Conservation (phyloP, 2,329 filamentous ascomycete genomes). For the Ascomycota sp. region DNA sequence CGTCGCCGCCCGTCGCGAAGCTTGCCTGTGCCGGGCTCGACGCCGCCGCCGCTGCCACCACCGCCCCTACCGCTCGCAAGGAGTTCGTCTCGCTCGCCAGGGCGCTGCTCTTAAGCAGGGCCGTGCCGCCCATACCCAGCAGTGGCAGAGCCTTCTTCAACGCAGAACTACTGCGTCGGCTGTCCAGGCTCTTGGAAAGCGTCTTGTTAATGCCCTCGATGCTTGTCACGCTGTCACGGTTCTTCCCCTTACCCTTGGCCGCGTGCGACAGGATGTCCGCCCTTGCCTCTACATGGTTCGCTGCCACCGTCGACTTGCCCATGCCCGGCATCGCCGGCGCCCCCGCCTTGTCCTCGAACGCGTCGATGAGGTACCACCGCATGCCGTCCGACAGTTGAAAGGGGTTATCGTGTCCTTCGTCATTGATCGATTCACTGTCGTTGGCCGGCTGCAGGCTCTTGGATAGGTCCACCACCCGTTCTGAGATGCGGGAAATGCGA, state of each 20-base stretch:
- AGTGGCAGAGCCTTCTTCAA: constrained; percentile 57
- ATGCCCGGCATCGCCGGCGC: constrained; percentile 84
- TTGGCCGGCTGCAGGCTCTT: constrained; percentile 41
- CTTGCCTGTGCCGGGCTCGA: constrained; percentile 20
- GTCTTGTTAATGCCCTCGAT: constrained; percentile 60
- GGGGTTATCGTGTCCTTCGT: constrained; percentile 79
- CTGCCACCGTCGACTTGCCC: constrained; percentile 78
- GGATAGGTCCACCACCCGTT: constrained; percentile 80
- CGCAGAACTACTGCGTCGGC: constrained; percentile 67
- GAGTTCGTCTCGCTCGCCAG: constrained; percentile 39
- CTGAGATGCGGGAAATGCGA: constrained; percentile 75
- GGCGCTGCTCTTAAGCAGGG: constrained; percentile 26
- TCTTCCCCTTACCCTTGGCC: constrained; percentile 22
- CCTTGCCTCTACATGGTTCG: constrained; percentile 68
- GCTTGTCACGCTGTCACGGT: constrained; percentile 26
- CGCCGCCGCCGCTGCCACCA: constrained; percentile 19
- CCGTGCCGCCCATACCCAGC: constrained; percentile 19
- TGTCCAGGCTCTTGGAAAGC: constrained; percentile 74
- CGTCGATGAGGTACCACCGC: constrained; percentile 91
- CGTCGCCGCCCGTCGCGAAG: constrained; percentile 6
- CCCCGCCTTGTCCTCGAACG: constrained; percentile 75
- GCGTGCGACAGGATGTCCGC: constrained; percentile 43
- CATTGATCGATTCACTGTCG: constrained; percentile 29
- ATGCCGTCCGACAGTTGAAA: constrained; percentile 91
- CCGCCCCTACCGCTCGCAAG: constrained; percentile 26